Conservation (phyloP, 768 basidiomycete genomes). For the Leccinum imitatum region DNA sequence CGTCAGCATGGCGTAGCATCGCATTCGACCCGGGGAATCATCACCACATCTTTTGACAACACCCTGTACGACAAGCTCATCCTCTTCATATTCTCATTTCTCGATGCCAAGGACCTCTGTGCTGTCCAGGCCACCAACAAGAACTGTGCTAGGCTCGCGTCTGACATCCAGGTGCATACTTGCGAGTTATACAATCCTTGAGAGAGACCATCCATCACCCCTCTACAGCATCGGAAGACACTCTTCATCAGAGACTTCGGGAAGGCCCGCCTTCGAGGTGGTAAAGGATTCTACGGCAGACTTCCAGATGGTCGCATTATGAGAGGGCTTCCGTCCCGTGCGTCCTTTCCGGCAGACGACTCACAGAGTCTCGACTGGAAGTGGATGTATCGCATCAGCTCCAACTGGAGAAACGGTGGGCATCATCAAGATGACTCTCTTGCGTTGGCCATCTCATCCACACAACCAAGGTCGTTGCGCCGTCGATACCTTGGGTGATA, state of each 20-base stretch:
- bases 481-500: constrained; percentile 37
- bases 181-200: constrained; percentile 6
- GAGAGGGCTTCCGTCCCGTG: constrained; percentile 57
- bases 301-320: constrained; percentile 54
- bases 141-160: constrained; percentile 65
- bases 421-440: constrained; percentile 13
- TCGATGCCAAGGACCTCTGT: constrained; percentile 69
- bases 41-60: constrained; percentile 46
- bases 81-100: constrained; percentile 69
- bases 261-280: constrained; percentile 64
- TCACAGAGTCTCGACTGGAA: constrained; percentile 59
- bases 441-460: constrained; percentile 22
- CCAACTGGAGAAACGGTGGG: constrained; percentile 79
- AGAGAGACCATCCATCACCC: constrained; percentile 19
- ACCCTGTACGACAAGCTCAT: constrained; percentile 76
- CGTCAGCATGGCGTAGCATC: constrained; percentile 40
- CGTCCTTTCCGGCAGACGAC: constrained; percentile 31
- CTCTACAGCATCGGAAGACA: constrained; percentile 59
- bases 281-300: constrained; percentile 56
- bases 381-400: constrained; percentile 83
- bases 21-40: constrained; percentile 11
- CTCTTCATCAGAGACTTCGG: constrained; percentile 67
- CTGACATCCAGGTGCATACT: constrained; percentile 58
- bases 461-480: constrained; percentile 58
- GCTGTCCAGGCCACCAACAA: constrained; percentile 56